Base-by-base conservation (phyloP, 1,284 basidiomycete species). In the Ceratobasidium theobromae region DNA sequence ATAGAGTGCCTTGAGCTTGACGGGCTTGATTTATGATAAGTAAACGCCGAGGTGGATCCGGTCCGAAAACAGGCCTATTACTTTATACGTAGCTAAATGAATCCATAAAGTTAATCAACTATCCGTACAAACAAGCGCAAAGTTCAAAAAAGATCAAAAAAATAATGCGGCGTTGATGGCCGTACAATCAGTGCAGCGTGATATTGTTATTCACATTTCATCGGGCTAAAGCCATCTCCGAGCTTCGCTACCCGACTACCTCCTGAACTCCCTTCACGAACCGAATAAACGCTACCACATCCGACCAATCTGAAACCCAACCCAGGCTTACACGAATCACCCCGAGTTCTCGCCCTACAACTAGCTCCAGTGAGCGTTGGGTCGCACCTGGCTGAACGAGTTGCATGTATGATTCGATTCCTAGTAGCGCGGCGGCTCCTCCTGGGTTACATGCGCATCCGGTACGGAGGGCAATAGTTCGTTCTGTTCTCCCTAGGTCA, bases 391-490 rank as follows among this genome's bases (percentile, higher is more conserved):
- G 76, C 67, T 81, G 83, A 0, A 90, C 78, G 14, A 74, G 75
- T n/a, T 78, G 76, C 88, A 91, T 91, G 67, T 85, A 80, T n/a
- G 81, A 79, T 67, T 84, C 77, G 33, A 91, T 81, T 0, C 85
- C 86, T 2, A 91, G 80, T 4, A 90, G 77, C 1, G 85, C 82
- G 0, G 88, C 85, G 0, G 88, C 87, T 11, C 85, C 89, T 5
- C 90, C 90, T 3, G 90, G 88, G 69, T 92, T 92, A 72, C 91
- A 93, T 82, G 93, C 87, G 73, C 90, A 92, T 0, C 90, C 90
- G 1, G 89, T 89, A 45, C 90, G 84, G 16, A 93, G 76, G 11
- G 89, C 89, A 68, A 93, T 86, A 0, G 68, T 69, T 8, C 67
- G 55, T 3, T 68, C 41, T 16, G 71, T 51, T 1, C 71, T 71